A percentile compares a stretch with the other conserved stretches of the same genome.
phyloP scores from a whole-genome alignment of 345 rosid species.

The Lepidium africanum region DNA sequence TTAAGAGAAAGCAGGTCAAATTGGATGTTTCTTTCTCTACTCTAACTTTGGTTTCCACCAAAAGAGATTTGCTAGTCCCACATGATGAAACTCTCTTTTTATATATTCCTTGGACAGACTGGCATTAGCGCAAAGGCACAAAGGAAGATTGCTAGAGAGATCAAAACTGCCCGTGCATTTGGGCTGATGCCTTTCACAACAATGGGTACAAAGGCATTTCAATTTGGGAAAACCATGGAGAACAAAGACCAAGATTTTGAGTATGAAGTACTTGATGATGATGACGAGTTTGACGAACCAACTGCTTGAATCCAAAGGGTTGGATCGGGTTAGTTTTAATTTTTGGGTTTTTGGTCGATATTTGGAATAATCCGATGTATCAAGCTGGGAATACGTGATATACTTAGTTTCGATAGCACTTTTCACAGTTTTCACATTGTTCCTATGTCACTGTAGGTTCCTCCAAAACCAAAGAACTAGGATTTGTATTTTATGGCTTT shows the following conservation, averaged over 20 bases:
- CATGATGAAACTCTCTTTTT: background rate
- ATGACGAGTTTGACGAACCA: constrained; percentile 14
- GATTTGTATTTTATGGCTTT: background rate
- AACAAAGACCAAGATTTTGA: constrained; percentile 43
- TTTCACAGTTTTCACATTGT: too few species aligned
- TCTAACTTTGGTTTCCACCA: background rate
- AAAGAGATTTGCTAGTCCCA: background rate
- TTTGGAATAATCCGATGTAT: constrained; percentile 2
- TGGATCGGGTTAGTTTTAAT: constrained; percentile 7
- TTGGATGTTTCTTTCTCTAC: background rate
- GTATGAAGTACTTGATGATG: constrained; percentile 30
- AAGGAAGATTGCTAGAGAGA: constrained; percentile 90
- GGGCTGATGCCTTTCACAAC: constrained; percentile 92
- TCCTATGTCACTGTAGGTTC: too few species aligned
- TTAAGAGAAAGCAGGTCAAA: constrained; percentile 68
- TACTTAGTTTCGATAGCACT: too few species aligned
- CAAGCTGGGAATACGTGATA: background rate
- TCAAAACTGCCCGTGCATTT: constrained; percentile 87
- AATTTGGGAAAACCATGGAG: constrained; percentile 61
- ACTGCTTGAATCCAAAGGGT: background rate
- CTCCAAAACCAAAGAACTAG: constrained; percentile 8
- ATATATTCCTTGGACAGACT: constrained; percentile 36
- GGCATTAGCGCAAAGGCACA: constrained; percentile 93
- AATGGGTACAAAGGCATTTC: constrained; percentile 83
- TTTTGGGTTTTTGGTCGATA: background rate